Evolutionary conservation across 2,329 filamentous ascomycete genomes (phyloP).

Genomic region (Phyllachora maydis): DNA sequence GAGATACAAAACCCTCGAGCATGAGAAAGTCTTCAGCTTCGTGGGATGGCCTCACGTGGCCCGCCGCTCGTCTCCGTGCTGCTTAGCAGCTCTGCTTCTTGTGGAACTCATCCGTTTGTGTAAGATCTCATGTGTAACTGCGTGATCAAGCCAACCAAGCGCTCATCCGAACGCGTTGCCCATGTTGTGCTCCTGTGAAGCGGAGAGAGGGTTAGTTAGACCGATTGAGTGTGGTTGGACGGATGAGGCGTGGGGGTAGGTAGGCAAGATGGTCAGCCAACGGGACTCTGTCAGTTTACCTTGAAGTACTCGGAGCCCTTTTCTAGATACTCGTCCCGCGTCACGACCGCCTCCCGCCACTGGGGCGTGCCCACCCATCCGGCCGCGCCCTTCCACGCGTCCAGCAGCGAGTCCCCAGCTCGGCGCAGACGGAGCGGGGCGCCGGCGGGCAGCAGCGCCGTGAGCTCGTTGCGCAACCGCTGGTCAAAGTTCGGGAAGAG

Average conservation of each 20-base stretch:
- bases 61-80: too few species aligned
- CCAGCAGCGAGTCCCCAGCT: conserved; percentile 57
- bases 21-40: too few species aligned
- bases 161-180: conserved; percentile 26
- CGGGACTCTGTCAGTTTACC: conserved; percentile 30
- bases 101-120: too few species aligned
- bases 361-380: conserved; percentile 49
- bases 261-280: too few species aligned
- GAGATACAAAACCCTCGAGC: too few species aligned
- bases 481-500: conserved; percentile 77
- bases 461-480: conserved; percentile 51
- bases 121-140: too few species aligned
- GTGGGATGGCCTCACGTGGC: too few species aligned
- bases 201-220: conserved; percentile 1
- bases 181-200: conserved; percentile 39
- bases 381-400: conserved; percentile 88
- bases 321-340: conserved; percentile 68
- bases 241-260: too few species aligned
- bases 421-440: conserved; percentile 47
- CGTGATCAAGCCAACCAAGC: too few species aligned
- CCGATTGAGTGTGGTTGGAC: too few species aligned
- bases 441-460: conserved; percentile 49
- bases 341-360: conserved; percentile 46
- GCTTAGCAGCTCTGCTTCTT: too few species aligned
- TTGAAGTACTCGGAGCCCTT: conserved; percentile 91